Base-by-base conservation (phyloP, 306 rosid genomes). In the Quercus ilex region DNA sequence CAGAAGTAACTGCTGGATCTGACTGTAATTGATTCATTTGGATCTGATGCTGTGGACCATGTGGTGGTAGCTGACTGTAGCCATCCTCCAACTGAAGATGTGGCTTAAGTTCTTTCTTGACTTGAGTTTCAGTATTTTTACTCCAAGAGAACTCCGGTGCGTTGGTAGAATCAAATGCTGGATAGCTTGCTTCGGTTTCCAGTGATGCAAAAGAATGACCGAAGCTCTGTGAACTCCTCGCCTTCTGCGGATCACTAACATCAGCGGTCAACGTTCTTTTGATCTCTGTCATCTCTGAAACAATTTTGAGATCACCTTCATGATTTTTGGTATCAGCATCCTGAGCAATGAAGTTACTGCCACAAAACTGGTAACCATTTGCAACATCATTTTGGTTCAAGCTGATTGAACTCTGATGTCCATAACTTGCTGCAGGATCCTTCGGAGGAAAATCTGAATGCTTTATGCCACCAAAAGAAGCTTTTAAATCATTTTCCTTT, bases 401-500 rank as follows among this genome's bases (percentile, higher is more conserved):
- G 78, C 6, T 85, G 18, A 63, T 70, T 1, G 88, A 77, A 86
- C 74, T 92, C 78, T 77, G 89, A 46, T 89, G 77, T 58, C 86
- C 79, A 38, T 88, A 85, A 82, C 80, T 81, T 81, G 82, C 92
- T 35, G 85, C 64, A 76, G 85, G 78, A 74, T 90, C 98, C 78
- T 86, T 91, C n/a, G 89, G 55, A 76, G 87, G 51, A 43, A 79
- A 81, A 73, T 95, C 98, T 0, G 90, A 69, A 80, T 63, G 92
- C 84, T 91, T 95, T 77, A 78, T 76, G 69, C 93, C 99, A 64
- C 82, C 83, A 52, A 88, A 84, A 76, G 88, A 73, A 83, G 93
- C 78, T 83, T 86, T 93, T 10, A 77, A 84, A 18, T 90, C 96
- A 18, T 82, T 87, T 38, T 91, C 97, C 75, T 91, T 96, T 78